Evolutionary conservation across 106 monocot genomes (phyloP).

Genomic region (Alisma plantagoaquatica): DNA sequence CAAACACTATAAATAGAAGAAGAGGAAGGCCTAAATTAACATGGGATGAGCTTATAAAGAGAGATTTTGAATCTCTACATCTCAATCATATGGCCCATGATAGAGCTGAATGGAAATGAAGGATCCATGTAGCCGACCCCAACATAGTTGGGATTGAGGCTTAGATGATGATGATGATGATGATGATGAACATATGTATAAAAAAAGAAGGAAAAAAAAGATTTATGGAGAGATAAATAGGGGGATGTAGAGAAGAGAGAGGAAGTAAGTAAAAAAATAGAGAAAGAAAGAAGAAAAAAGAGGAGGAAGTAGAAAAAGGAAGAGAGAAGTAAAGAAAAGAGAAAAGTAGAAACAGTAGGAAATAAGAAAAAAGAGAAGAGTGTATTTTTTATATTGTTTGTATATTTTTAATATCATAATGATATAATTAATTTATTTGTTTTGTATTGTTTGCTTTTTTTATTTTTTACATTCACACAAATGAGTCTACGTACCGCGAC

Average conservation of each 20-base stretch:
- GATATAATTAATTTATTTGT: too few relatives aligned
- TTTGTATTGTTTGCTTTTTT: neutral
- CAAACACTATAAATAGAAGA: too few relatives aligned
- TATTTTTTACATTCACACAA: too few relatives aligned
- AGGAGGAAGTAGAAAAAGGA: neutral
- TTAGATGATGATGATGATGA: too few relatives aligned
- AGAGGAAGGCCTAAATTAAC: too few relatives aligned
- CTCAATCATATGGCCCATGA: too few relatives aligned
- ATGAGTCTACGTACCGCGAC: too few relatives aligned
- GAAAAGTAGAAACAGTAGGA: neutral
- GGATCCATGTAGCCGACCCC: too few relatives aligned
- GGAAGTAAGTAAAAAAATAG: neutral
- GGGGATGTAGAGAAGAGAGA: neutral
- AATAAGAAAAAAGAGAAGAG: neutral
- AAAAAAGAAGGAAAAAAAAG: neutral
- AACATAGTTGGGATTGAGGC: too few relatives aligned
- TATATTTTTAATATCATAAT: neutral
- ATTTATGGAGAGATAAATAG: neutral
- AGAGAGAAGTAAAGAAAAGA: neutral
- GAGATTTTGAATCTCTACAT: too few relatives aligned
- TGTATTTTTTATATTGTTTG: slow-evolving; percentile 1
- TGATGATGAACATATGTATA: neutral
- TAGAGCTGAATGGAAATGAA: too few relatives aligned
- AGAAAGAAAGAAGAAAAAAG: neutral
- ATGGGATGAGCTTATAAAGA: too few relatives aligned